Base-by-base conservation (phyloP, 1,284 basidiomycete genomes). In the Abortiporus biennis region DNA sequence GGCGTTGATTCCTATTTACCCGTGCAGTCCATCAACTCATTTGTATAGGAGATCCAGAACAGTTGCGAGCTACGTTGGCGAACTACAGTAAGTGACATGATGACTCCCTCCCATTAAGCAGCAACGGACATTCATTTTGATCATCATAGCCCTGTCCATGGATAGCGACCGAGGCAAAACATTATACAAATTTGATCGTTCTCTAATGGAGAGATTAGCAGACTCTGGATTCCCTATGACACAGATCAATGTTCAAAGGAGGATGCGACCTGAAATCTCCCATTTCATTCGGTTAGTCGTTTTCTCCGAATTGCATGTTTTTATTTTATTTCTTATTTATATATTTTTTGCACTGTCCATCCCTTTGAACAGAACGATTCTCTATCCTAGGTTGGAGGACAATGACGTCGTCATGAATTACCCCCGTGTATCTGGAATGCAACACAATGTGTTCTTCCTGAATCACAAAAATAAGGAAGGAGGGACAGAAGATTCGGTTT, bases 21-120 rank as follows among this genome's bases (percentile, higher is more conserved):
- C 13, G 20, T 4, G 48, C 43, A 49, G 66, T 80, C 0, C 66
- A 80, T 43, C 80, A 84, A 35, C 62, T 85, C 15, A 80, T 86
- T 38, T 63, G 76, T 30, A 82, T 86, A 21, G 84, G 84, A 0
- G 85, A 86, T 48, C 83, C 84, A 1, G 64, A 74, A 3, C 84
- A 86, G 58, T 65, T 86, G 2, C 70, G 81, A 3, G 82, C 83
- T 0, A 82, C 66, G 0, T 47, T 86, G 30, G 78, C 76, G 37
- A 80, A 72, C n/a, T 85, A 71, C 46, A 53, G 84, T 85, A 42
- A 33, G 72, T 56, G 1, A 6, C 16, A 19, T 36, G 2, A 33
- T n/a, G n/a, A n/a, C n/a, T n/a, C n/a, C n/a, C n/a, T n/a, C n/a
- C n/a, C n/a, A n/a, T n/a, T n/a, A n/a, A n/a, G n/a, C n/a, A n/a